Base-by-base conservation (phyloP, 2,329 filamentous ascomycete genomes). In the Nemania sp. region DNA sequence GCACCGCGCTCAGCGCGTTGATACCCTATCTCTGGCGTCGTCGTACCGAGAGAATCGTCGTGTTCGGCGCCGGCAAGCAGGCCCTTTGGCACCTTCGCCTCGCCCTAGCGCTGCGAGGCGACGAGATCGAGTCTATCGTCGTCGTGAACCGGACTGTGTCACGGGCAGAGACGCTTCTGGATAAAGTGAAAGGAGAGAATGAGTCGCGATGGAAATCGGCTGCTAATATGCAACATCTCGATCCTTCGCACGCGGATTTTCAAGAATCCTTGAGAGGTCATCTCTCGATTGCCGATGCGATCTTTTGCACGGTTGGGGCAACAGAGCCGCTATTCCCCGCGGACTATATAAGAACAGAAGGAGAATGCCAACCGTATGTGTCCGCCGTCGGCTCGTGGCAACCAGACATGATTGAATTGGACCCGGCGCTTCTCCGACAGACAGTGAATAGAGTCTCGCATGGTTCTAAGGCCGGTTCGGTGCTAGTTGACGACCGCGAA, bases 311-410 rank as follows among this genome's bases (percentile, higher is more conserved):
- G 1, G 37, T 42, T 3, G 53, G 56, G 3, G 42, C 62, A 5
- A 57, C 37, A 9, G 56, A 59, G 7, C 62, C 62, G 12, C 29
- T 64, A 18, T 64, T 64, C 50, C 53, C 62, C 12, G 59, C 56
- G 2, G 39, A 49, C 9, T 45, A 57, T 9, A 13, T 59, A 21
- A 39, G 35, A 15, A 43, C 29, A 18, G 47, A 46, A 13, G 57
- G 52, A 34, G 55, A 54, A 11, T 49, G 55, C 20, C 55, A 56
- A 12, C 59, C 59, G 1, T 64, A 64, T 42, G 52, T 64, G 13
- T 64, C 62, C 25, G 62, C 62, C 13, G 53, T 64, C n/a, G 62
- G 62, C 12, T 57, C 62, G 1, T 64, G 62, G 62, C 62, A 64
- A 12, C 56, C 62, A 10, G 59, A 64, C 20, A 64, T 64, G 62